Conservation (phyloP, 495 filamentous ascomycete genomes). For the Parathielavia hyrcaniae region DNA sequence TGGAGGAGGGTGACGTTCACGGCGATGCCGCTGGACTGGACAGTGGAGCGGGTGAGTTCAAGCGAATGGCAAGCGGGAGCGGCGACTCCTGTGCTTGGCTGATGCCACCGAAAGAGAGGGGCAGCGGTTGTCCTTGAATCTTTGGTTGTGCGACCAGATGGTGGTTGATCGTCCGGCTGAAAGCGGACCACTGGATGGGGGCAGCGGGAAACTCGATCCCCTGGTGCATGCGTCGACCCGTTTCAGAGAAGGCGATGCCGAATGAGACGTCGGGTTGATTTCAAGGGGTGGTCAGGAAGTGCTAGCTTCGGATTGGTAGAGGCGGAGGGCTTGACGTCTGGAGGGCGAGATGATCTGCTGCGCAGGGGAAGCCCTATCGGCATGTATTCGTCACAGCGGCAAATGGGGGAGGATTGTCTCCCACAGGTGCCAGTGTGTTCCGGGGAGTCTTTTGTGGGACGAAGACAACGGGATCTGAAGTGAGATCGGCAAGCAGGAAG, state of each 20-base stretch:
- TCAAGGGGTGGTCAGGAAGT: not conserved
- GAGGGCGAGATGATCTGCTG: not conserved
- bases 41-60: not conserved
- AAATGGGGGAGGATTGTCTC: not conserved
- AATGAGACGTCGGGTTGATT: slow-evolving; percentile 20
- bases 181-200: slow-evolving; percentile 6
- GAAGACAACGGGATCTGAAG: slow-evolving; percentile 7
- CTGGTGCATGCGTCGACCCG: slow-evolving; percentile 31
- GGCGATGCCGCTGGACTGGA: slow-evolving; percentile 25
- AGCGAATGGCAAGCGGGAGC: slow-evolving; percentile 1
- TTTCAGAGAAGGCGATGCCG: slow-evolving; percentile 30
- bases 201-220: slow-evolving; percentile 18
- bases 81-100: slow-evolving; percentile 8
- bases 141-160: slow-evolving; percentile 4
- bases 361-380: not conserved
- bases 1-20: slow-evolving; percentile 19
- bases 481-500: slow-evolving; percentile 24
- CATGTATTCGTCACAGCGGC: not conserved
- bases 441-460: slow-evolving; percentile 1
- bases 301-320: not conserved
- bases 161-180: slow-evolving; percentile 14
- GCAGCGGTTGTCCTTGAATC: not conserved
- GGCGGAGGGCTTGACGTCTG: not conserved
- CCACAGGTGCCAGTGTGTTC: too few relatives aligned
- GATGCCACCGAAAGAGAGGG: not conserved